Conservation (phyloP, 2,329 filamentous ascomycete species). For the Penicillium sp. region DNA sequence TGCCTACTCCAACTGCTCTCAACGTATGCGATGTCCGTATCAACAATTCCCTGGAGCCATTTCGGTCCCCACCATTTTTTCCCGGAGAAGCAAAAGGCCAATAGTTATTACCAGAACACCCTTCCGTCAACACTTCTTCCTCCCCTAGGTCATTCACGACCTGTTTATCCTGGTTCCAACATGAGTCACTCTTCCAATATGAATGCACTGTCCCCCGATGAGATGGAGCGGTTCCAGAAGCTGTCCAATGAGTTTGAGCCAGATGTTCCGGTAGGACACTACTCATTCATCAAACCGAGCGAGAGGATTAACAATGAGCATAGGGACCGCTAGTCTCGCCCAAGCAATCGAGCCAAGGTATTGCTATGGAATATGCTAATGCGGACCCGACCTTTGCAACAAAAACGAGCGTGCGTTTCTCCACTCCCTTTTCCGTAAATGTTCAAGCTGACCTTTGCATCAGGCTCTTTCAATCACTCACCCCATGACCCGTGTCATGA, state of each 20-base stretch:
- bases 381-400: conserved; percentile 80
- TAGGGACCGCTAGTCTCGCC: conserved; percentile 83
- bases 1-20: background rate
- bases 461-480: conserved; percentile 81
- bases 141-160: conserved; percentile 24
- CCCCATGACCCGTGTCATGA: conserved; percentile 80
- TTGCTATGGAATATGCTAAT: conserved; percentile 83
- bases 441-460: background rate
- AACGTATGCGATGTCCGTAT: conserved; percentile 39
- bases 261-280: conserved; percentile 50
- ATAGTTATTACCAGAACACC: conserved; percentile 24
- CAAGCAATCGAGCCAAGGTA: conserved; percentile 71
- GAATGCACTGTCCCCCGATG: conserved; percentile 48
- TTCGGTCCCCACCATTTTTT: conserved; percentile 33
- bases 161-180: conserved; percentile 14
- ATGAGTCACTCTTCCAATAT: conserved; percentile 31
- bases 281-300: background rate
- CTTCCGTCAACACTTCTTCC: conserved; percentile 22
- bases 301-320: background rate
- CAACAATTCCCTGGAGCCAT: conserved; percentile 34
- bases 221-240: conserved; percentile 62
- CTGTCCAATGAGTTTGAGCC: conserved; percentile 62
- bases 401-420: conserved; percentile 71
- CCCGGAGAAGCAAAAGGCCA: conserved; percentile 30
- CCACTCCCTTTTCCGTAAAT: background rate